Conservation (phyloP, 2,329 filamentous ascomycete species). For the Beauveria scarabaeidicola region DNA sequence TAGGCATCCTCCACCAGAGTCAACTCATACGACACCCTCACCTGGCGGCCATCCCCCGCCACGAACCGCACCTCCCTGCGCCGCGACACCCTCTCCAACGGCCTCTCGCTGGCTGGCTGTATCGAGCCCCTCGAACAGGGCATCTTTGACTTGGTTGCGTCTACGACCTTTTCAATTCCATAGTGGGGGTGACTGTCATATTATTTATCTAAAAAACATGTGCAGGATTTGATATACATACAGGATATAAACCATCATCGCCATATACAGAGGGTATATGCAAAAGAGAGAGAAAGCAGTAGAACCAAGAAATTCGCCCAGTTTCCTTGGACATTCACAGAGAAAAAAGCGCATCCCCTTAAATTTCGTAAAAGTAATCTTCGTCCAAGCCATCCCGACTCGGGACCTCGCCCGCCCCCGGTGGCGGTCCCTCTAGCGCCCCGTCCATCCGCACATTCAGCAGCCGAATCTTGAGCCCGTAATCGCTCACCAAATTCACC, state of each 20-base stretch:
- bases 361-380: constrained; percentile 86
- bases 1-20: not conserved
- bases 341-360: not conserved
- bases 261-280: constrained; percentile 11
- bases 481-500: constrained; percentile 76
- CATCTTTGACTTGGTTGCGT: too few relatives aligned
- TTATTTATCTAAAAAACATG: not conserved
- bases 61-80: not conserved
- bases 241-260: not conserved
- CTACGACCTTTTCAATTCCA: too few relatives aligned
- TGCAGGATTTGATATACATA: not conserved
- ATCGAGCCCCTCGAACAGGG: too few relatives aligned
- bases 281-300: constrained; percentile 4
- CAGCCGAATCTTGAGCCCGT: constrained; percentile 84
- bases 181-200: not conserved
- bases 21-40: not conserved
- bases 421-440: constrained; percentile 55
- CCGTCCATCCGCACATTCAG: constrained; percentile 86
- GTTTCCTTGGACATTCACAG: not conserved
- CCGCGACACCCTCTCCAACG: not conserved
- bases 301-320: not conserved
- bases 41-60: not conserved
- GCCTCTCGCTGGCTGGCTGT: too few relatives aligned
- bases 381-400: constrained; percentile 80
- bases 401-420: constrained; percentile 69